Percentiles rank a stretch among this genome's conserved stretches.
Conservation (phyloP, 805 yeast genomes). For the Wickerhamiella qilinensis region DNA sequence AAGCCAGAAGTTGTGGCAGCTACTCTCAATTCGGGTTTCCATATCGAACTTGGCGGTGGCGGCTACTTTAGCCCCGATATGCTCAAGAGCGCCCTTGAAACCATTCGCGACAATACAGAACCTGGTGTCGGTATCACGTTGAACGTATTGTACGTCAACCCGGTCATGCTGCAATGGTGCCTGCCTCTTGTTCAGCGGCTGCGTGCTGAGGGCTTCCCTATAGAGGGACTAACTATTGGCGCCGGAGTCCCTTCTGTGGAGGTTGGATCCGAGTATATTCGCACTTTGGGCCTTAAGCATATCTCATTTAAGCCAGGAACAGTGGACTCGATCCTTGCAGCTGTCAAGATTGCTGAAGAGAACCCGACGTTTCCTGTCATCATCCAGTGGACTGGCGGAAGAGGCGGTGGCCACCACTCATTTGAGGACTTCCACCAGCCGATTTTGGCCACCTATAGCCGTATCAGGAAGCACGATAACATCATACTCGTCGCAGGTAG, state of each 20-base stretch:
- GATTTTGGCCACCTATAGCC: constrained; percentile 84
- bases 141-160: constrained; percentile 89
- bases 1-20: constrained; percentile 89
- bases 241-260: constrained; percentile 99
- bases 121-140: constrained; percentile 88
- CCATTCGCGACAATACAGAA: constrained; percentile 47
- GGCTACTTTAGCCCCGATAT: constrained; percentile 70
- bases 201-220: constrained; percentile 85
- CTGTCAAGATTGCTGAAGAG: constrained; percentile 79
- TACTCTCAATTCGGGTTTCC: constrained; percentile 90
- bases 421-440: constrained; percentile 99
- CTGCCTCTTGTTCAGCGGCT: constrained; percentile 84
- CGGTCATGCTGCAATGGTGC: constrained; percentile 97
- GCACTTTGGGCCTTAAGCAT: constrained; percentile 80
- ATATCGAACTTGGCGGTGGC: constrained; percentile 97
- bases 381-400: constrained; percentile 99
- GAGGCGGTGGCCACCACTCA: constrained; percentile 99
- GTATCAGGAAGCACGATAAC: constrained; percentile 81
- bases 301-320: constrained; percentile 98
- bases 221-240: constrained; percentile 92
- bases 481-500: constrained; percentile 92
- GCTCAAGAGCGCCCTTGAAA: constrained; percentile 61
- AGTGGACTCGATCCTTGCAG: constrained; percentile 76
- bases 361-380: constrained; percentile 95
- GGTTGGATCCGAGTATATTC: constrained; percentile 92